These are phyloP conservation scores for Pythium phragmiticola DNA, from an alignment of 352 stramenopile species.

Conservation along the genomic window DNA sequence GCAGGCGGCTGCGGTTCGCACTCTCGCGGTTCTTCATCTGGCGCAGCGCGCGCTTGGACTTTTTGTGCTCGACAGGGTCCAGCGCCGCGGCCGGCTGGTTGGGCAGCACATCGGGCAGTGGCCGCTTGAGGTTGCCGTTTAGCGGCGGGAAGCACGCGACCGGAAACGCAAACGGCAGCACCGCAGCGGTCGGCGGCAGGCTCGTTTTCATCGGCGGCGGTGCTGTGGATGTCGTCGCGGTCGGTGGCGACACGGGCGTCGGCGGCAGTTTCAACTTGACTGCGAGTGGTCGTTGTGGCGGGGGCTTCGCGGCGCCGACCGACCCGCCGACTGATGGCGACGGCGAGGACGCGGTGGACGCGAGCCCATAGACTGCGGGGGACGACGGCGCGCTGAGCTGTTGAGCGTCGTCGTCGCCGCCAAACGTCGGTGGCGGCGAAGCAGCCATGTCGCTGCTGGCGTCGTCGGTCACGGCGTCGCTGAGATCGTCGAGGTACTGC, in stretches of 20 bases:
- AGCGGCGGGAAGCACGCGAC: slow-evolving; percentile 57
- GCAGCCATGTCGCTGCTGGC: slow-evolving; percentile 42
- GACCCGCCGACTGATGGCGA: neutral
- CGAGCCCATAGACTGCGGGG: slow-evolving; percentile 22
- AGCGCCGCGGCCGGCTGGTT: slow-evolving; percentile 13
- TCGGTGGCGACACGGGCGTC: slow-evolving; percentile 4
- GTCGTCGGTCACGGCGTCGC: slow-evolving; percentile 36
- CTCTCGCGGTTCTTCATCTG: slow-evolving; percentile 89
- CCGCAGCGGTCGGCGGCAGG: neutral
- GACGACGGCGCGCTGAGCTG: slow-evolving; percentile 14
- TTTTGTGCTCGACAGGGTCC: slow-evolving; percentile 41
- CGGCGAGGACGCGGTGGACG: neutral
- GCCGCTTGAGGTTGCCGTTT: slow-evolving; percentile 54
- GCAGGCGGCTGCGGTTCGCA: slow-evolving; percentile 76
- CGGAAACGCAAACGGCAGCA: slow-evolving; percentile 60
- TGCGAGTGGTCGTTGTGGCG: neutral
- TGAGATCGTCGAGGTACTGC: slow-evolving; percentile 49
- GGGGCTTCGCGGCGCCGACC: neutral
- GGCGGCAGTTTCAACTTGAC: neutral
- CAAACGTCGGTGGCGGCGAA: slow-evolving; percentile 42
- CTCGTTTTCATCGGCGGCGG: neutral
- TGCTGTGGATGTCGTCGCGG: neutral
- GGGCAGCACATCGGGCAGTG: slow-evolving; percentile 46
- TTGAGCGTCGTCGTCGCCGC: slow-evolving; percentile 20
- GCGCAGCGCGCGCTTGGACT: slow-evolving; percentile 79